These are phyloP conservation scores for Penicillium italicum DNA, from an alignment of 2,329 filamentous ascomycete species.

Conservation along the genomic window DNA sequence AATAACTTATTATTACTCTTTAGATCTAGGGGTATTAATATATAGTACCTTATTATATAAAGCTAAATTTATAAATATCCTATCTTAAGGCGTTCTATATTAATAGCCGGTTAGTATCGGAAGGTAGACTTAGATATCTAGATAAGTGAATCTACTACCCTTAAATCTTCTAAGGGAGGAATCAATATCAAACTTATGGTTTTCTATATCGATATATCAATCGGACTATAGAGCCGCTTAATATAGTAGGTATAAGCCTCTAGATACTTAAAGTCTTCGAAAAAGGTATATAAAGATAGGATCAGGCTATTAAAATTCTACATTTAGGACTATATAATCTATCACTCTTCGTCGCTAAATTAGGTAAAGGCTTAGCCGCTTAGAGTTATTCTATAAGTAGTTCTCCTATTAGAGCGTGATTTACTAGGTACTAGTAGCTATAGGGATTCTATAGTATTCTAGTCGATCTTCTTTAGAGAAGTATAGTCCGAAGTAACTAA, in stretches of 20 bases:
- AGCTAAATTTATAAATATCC: conserved; percentile 31
- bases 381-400: not conserved
- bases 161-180: conserved; percentile 3
- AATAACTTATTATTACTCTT: conserved; percentile 13
- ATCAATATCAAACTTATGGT: conserved; percentile 3
- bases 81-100: conserved; percentile 11
- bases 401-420: not conserved
- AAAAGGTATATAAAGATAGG: conserved; percentile 38
- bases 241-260: conserved; percentile 26
- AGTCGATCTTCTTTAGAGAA: conserved; percentile 20
- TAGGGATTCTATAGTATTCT: conserved; percentile 17
- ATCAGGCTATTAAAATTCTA: conserved; percentile 27
- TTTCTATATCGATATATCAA: conserved; percentile 5
- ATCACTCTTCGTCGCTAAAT: conserved; percentile 20
- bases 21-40: conserved; percentile 16
- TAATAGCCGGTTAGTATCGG: conserved; percentile 9
- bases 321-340: conserved; percentile 30
- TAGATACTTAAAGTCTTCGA: conserved; percentile 38
- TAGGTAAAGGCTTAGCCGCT: not conserved
- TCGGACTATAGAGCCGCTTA: conserved; percentile 24
- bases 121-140: conserved; percentile 27
- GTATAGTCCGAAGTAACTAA: conserved; percentile 12
- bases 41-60: conserved; percentile 32
- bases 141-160: conserved; percentile 16
- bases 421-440: conserved; percentile 19